Evolutionary conservation across 441 rosid species (phyloP).

Genomic region (Populus hybrid): DNA sequence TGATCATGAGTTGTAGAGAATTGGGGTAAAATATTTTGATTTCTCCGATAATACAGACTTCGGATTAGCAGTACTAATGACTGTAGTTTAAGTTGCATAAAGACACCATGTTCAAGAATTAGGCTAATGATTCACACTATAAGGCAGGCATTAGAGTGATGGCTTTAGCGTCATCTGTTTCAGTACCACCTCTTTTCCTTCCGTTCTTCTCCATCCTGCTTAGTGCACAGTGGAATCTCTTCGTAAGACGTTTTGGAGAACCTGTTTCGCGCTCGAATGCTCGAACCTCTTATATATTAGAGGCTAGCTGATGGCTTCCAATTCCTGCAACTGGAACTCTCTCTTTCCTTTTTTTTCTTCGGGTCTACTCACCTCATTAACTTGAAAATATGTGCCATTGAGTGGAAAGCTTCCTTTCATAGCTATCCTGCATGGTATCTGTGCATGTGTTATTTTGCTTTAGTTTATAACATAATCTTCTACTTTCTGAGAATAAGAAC

Average conservation of each 20-base stretch:
- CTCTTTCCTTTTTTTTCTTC: neutral
- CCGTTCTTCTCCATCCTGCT: neutral
- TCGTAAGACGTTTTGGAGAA: neutral
- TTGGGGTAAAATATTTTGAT: no score
- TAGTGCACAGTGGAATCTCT: no score
- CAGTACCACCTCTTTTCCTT: neutral
- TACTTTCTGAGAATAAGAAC: no score
- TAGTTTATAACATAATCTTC: no score
- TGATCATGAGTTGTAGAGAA: no score
- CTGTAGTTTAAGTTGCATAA: no score
- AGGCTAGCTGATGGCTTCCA: neutral
- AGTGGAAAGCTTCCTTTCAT: conserved; percentile 1
- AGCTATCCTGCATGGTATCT: neutral
- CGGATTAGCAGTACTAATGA: no score
- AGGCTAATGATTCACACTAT: no score
- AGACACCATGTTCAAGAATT: no score
- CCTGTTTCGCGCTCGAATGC: neutral
- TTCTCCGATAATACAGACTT: no score
- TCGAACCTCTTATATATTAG: no score
- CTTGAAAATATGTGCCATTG: neutral
- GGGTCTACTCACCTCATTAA: neutral
- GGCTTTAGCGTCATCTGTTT: neutral
- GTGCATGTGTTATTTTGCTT: neutral
- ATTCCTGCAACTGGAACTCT: neutral
- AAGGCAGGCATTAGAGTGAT: neutral